Conservation (phyloP, 2,329 filamentous ascomycete species). For the Penicillium sp. region DNA sequence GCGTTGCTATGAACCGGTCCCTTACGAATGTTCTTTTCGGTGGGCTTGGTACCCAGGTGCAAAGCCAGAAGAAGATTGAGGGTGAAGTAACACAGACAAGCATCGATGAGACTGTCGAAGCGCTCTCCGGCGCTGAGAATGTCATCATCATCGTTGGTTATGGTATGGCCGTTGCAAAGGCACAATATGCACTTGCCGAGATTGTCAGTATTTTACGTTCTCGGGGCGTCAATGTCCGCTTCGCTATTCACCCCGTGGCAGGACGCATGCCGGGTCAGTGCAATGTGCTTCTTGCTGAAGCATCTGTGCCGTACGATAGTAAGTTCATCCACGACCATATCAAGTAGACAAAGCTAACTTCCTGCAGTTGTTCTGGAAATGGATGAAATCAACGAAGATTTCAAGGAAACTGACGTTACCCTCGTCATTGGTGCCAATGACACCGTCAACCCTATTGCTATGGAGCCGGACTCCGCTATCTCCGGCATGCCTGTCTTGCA, state of each 20-base stretch:
- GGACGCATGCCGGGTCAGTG: constrained; percentile 93
- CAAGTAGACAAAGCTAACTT: constrained; percentile 13
- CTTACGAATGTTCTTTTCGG: constrained; percentile 89
- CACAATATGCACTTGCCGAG: constrained; percentile 85
- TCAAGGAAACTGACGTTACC: constrained; percentile 78
- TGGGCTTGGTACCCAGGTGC: constrained; percentile 66
- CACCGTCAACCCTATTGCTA: constrained; percentile 85
- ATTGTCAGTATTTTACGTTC: constrained; percentile 73
- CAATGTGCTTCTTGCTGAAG: constrained; percentile 86
- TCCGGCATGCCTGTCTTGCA: constrained; percentile 91
- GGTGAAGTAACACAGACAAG: constrained; percentile 76
- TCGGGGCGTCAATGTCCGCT: constrained; percentile 77
- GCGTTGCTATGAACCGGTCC: constrained; percentile 87
- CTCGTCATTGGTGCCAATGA: constrained; percentile 91
- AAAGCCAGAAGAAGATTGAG: constrained; percentile 71
- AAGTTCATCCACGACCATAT: constrained; percentile 18
- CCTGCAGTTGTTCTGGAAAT: constrained; percentile 76
- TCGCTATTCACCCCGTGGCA: constrained; percentile 87
- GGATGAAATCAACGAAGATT: constrained; percentile 96
- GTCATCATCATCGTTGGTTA: constrained; percentile 91
- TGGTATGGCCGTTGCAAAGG: constrained; percentile 92
- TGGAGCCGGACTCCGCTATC: constrained; percentile 80
- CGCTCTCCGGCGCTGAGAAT: constrained; percentile 72
- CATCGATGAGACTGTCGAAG: constrained; percentile 77
- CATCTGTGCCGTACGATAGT: constrained; percentile 82